phyloP scores from a whole-genome alignment of 73 alveolate genomes.

The Paraurostyla sp. region DNA sequence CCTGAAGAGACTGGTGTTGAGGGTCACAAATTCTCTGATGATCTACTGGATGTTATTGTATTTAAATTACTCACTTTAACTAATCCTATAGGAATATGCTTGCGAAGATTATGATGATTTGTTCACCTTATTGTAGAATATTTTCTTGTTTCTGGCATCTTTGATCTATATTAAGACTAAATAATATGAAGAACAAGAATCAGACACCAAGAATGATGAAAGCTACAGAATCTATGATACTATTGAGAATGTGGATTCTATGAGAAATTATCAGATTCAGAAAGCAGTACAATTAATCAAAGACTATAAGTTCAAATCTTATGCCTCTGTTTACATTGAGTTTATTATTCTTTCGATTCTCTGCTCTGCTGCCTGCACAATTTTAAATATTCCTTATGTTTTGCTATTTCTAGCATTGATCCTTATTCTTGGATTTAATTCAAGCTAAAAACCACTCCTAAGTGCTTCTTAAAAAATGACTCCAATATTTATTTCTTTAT shows the following conservation, averaged over 20 bases:
- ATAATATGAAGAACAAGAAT: slow-evolving; percentile 5
- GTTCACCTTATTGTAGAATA: neutral
- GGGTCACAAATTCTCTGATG: neutral
- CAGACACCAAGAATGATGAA: neutral
- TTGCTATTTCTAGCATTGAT: neutral
- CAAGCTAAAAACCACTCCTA: neutral
- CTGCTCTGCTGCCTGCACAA: slow-evolving; percentile 25
- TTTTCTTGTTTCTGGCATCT: neutral
- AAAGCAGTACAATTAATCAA: slow-evolving; percentile 30
- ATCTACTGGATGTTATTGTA: neutral
- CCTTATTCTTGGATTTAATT: neutral
- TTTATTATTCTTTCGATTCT: neutral
- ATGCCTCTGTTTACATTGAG: neutral
- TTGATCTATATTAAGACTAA: neutral
- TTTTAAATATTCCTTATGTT: neutral
- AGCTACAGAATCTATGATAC: neutral
- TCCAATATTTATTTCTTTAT: neutral
- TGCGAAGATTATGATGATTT: neutral
- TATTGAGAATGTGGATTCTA: neutral
- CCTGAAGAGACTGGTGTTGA: neutral
- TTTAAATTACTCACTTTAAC: neutral
- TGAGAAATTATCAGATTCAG: slow-evolving; percentile 39
- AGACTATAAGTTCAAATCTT: slow-evolving; percentile 32
- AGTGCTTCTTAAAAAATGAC: neutral
- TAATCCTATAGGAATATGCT: neutral